phyloP scores from a whole-genome alignment of 108 stramenopile genomes.

The Epipyxis sp. region DNA sequence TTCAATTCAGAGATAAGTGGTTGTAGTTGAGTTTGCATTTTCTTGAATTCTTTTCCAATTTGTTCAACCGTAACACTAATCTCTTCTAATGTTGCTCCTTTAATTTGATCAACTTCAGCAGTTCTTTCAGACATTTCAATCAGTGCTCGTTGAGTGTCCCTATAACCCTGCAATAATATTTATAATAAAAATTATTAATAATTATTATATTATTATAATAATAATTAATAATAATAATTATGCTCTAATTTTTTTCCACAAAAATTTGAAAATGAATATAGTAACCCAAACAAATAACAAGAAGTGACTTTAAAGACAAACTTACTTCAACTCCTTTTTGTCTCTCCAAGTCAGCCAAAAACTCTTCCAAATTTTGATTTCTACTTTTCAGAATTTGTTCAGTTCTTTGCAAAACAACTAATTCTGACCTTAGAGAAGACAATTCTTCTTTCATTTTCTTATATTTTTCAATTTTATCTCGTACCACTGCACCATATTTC shows the following conservation, averaged over 20 bases:
- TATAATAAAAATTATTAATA: too few relatives aligned
- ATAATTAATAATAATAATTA: too few relatives aligned
- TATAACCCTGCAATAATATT: slow-evolving; percentile 50
- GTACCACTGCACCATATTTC: slow-evolving; percentile 44
- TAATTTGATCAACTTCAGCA: slow-evolving; percentile 59
- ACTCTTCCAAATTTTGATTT: slow-evolving; percentile 58
- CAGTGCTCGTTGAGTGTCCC: slow-evolving; percentile 54
- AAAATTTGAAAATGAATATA: too few relatives aligned
- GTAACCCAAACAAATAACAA: too few relatives aligned
- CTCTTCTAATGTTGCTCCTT: slow-evolving; percentile 66
- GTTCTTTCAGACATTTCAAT: slow-evolving; percentile 62
- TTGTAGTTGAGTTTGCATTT: slow-evolving; percentile 54
- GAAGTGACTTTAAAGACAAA: too few relatives aligned
- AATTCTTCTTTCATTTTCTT: slow-evolving; percentile 47
- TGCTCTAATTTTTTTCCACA: too few relatives aligned
- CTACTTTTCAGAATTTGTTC: slow-evolving; percentile 53
- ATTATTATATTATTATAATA: too few relatives aligned
- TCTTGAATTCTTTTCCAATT: slow-evolving; percentile 61
- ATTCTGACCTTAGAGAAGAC: slow-evolving; percentile 43
- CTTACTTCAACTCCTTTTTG: slow-evolving; percentile 59
- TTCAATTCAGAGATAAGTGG: slow-evolving; percentile 45
- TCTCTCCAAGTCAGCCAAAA: slow-evolving; percentile 61
- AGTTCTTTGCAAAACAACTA: slow-evolving; percentile 52
- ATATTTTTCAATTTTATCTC: slow-evolving; percentile 50
- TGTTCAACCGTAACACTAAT: slow-evolving; percentile 60